These are phyloP conservation scores for Paecilomyces variotii DNA, from an alignment of 2,329 filamentous ascomycete species.

Conservation along the genomic window DNA sequence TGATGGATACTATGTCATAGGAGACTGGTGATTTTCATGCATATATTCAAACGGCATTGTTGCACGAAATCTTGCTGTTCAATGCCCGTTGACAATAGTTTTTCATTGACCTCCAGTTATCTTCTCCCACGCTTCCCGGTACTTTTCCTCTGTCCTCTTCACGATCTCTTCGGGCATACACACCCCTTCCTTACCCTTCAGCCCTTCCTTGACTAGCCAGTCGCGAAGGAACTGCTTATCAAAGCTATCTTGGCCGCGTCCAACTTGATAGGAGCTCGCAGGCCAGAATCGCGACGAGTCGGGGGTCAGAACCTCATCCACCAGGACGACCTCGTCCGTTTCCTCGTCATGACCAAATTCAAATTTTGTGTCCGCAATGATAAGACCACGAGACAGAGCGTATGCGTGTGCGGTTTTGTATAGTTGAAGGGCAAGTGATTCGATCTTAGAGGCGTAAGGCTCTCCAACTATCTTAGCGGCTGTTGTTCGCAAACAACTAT, in stretches of 20 bases:
- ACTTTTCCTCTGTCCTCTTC: conserved; percentile 60
- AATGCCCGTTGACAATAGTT: background rate
- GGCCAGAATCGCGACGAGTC: conserved; percentile 85
- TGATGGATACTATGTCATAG: background rate
- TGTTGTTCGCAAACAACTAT: conserved; percentile 25
- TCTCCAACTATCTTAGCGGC: conserved; percentile 53
- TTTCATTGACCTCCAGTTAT: conserved; percentile 49
- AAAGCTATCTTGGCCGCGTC: conserved; percentile 70
- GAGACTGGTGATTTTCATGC: background rate
- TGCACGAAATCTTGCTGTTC: background rate
- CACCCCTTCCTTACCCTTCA: conserved; percentile 69
- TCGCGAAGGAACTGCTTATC: conserved; percentile 82
- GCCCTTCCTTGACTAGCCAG: conserved; percentile 65
- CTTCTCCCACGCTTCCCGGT: conserved; percentile 65
- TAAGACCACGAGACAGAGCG: conserved; percentile 54
- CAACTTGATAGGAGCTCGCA: conserved; percentile 61
- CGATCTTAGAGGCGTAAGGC: conserved; percentile 56
- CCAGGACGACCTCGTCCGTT: conserved; percentile 61
- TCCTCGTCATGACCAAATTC: conserved; percentile 63
- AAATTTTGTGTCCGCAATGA: conserved; percentile 72
- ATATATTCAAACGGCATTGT: background rate
- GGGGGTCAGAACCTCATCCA: conserved; percentile 81
- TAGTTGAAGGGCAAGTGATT: conserved; percentile 55
- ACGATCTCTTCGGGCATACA: conserved; percentile 65
- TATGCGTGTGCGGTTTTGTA: conserved; percentile 48